A percentile compares a stretch with the other conserved stretches of the same genome.
These are phyloP conservation scores for Grosmannia huntii DNA, from an alignment of 2,329 filamentous ascomycete genomes.

Conservation along the genomic window DNA sequence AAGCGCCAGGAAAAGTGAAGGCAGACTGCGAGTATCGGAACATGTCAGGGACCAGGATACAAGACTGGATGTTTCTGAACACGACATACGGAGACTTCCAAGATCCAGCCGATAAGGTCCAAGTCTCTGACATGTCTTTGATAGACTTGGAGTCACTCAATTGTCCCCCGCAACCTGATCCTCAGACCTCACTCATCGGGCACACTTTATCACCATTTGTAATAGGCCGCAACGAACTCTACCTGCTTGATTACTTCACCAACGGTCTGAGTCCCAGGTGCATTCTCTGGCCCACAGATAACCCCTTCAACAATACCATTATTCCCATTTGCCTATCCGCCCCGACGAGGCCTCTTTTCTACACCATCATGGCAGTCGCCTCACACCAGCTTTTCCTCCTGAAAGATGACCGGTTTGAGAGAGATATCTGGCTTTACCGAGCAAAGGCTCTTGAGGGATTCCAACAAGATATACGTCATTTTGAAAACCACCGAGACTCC, in stretches of 20 bases:
- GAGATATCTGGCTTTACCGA: not conserved
- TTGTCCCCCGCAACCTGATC: not conserved
- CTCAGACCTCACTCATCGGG: not conserved
- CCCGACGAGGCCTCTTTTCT: not conserved
- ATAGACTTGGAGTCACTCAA: not conserved
- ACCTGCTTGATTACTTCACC: slow-evolving; percentile 1
- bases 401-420: not conserved
- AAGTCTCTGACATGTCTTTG: not conserved
- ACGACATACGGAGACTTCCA: slow-evolving; percentile 5
- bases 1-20: not conserved
- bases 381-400: slow-evolving; percentile 1
- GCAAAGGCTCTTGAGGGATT: not conserved
- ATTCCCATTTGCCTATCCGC: not conserved
- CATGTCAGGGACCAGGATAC: not conserved
- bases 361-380: not conserved
- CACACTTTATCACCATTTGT: not conserved
- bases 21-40: not conserved
- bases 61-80: slow-evolving; percentile 10
- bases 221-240: not conserved
- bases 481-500: not conserved
- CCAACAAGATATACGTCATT: not conserved
- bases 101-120: not conserved
- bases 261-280: not conserved
- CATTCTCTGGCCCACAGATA: not conserved
- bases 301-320: not conserved